A percentile compares a stretch with the other conserved stretches of the same genome.
These are phyloP conservation scores for Termitomyces sp. DNA, from an alignment of 768 basidiomycete genomes.

Conservation along the genomic window DNA sequence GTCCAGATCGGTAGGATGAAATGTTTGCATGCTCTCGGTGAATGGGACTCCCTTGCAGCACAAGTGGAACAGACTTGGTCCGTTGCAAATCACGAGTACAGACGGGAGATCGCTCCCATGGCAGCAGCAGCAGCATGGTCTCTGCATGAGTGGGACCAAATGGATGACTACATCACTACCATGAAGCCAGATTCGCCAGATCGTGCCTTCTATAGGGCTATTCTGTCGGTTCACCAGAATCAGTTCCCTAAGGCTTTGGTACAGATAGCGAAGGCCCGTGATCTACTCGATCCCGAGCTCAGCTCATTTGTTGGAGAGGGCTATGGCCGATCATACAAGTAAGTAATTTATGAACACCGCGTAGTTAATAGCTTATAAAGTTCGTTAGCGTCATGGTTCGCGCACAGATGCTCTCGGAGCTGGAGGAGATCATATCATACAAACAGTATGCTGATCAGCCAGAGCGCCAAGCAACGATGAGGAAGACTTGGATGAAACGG, in stretches of 20 bases:
- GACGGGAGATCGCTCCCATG: conserved; percentile 91
- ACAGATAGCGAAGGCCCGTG: conserved; percentile 91
- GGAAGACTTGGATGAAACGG: conserved; percentile 98
- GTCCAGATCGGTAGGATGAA: conserved; percentile 90
- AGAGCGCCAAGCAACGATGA: conserved; percentile 85
- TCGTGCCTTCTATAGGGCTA: conserved; percentile 93
- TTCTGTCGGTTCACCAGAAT: conserved; percentile 93
- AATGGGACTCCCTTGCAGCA: conserved; percentile 89
- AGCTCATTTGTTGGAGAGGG: conserved; percentile 92
- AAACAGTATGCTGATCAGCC: conserved; percentile 94
- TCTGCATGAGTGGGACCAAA: conserved; percentile 93
- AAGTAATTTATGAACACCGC: conserved; percentile 21
- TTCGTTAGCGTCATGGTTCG: conserved; percentile 82
- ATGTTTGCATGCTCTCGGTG: conserved; percentile 93
- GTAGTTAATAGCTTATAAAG: background rate
- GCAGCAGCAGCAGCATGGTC: conserved; percentile 98
- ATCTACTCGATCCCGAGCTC: conserved; percentile 87
- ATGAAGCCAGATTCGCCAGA: conserved; percentile 95
- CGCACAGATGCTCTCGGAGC: conserved; percentile 96
- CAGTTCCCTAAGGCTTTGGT: conserved; percentile 88
- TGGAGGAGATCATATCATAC: conserved; percentile 96
- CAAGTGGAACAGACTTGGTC: conserved; percentile 90
- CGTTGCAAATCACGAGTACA: conserved; percentile 77
- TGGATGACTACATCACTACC: conserved; percentile 94
- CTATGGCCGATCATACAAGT: conserved; percentile 98